A percentile compares a stretch with the other conserved stretches of the same genome.
Evolutionary conservation across 2,329 filamentous ascomycete species (phyloP).

Genomic region (Decorospora gaudefroyi): DNA sequence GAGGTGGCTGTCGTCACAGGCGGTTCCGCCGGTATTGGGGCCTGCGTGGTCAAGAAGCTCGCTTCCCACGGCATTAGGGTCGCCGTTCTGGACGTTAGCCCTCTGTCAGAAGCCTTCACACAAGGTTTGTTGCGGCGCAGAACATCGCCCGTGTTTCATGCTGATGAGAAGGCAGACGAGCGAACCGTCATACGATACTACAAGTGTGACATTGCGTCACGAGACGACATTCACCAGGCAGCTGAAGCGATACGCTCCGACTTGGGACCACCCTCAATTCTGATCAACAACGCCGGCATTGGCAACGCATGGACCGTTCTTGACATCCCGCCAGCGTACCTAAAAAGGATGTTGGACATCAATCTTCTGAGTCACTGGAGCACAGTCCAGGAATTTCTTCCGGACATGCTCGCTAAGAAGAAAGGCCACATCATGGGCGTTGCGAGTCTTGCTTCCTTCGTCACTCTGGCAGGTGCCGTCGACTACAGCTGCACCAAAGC

Average conservation of each 20-base stretch:
- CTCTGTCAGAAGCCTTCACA: conserved; percentile 35
- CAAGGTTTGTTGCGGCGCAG: conserved; percentile 24
- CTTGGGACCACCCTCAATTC: conserved; percentile 39
- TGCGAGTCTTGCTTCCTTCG: conserved; percentile 44
- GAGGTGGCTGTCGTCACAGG: conserved; percentile 47
- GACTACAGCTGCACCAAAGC: conserved; percentile 47
- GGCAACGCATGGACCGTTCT: conserved; percentile 43
- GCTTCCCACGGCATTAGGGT: conserved; percentile 40
- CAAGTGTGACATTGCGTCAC: conserved; percentile 43
- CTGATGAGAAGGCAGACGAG: conserved; percentile 31
- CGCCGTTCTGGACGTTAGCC: conserved; percentile 44
- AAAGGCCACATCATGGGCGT: conserved; percentile 46
- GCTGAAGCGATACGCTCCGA: conserved; percentile 43
- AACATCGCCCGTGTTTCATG: not conserved
- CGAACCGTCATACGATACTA: conserved; percentile 31
- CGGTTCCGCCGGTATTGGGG: conserved; percentile 45
- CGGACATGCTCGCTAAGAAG: conserved; percentile 44
- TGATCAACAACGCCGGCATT: conserved; percentile 48
- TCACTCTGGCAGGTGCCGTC: conserved; percentile 38
- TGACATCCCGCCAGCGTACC: conserved; percentile 31
- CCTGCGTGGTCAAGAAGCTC: conserved; percentile 40
- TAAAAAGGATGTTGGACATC: conserved; percentile 40
- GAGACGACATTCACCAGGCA: conserved; percentile 32
- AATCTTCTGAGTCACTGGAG: conserved; percentile 47
- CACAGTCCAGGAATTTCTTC: conserved; percentile 46